These are phyloP conservation scores for Phytopythium montanum DNA, from an alignment of 352 stramenopile genomes.

Conservation along the genomic window DNA sequence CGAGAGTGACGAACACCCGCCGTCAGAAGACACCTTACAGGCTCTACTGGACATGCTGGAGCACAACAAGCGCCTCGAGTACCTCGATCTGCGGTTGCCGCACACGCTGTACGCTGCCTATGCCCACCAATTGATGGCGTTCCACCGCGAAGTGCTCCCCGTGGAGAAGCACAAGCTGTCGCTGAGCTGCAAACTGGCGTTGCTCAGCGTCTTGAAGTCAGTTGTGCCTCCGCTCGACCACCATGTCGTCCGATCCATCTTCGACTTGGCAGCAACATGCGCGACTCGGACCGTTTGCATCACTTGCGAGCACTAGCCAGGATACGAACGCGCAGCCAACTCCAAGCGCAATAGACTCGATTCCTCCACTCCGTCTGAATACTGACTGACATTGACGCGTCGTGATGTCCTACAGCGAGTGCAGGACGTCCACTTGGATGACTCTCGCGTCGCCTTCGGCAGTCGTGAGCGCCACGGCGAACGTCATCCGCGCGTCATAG, in stretches of 20 bases:
- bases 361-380: background rate
- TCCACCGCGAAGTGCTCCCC: slow-evolving; percentile 20
- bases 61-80: slow-evolving; percentile 23
- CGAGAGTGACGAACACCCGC: slow-evolving; percentile 20
- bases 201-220: slow-evolving; percentile 19
- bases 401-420: background rate
- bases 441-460: background rate
- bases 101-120: slow-evolving; percentile 20
- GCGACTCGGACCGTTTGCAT: slow-evolving; percentile 24
- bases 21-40: slow-evolving; percentile 16
- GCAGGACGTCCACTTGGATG: background rate
- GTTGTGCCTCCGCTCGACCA: slow-evolving; percentile 15
- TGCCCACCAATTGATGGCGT: slow-evolving; percentile 10
- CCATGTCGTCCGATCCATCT: slow-evolving; percentile 18
- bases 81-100: slow-evolving; percentile 21
- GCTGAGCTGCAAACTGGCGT: slow-evolving; percentile 16
- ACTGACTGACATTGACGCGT: background rate
- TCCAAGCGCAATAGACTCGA: too few relatives aligned
- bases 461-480: background rate
- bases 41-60: slow-evolving; percentile 18
- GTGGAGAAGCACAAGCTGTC: slow-evolving; percentile 28
- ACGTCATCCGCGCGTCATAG: background rate
- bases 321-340: background rate
- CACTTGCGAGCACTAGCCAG: slow-evolving; percentile 17
- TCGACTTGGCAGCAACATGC: slow-evolving; percentile 19